Evolutionary conservation across 2,329 filamentous ascomycete species (phyloP).

Genomic region (Talaromyces islandicus): DNA sequence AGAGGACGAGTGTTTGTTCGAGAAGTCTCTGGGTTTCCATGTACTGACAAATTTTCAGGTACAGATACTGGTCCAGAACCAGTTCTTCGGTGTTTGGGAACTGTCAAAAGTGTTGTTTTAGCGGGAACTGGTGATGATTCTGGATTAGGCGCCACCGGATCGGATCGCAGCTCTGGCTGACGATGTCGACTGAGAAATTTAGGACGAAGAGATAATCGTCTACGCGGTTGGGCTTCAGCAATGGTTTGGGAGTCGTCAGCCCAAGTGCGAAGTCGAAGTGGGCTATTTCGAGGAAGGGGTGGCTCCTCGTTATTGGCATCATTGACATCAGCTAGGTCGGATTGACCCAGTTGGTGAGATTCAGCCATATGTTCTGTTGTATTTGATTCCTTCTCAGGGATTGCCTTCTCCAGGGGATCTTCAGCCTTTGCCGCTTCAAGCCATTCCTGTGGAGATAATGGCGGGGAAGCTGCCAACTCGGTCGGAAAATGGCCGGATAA

Average conservation of each 20-base stretch:
- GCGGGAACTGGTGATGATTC: slow-evolving; percentile 1
- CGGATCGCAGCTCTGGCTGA: not conserved
- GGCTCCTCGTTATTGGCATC: slow-evolving; percentile 14
- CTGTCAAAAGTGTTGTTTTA: not conserved
- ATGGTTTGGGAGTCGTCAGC: slow-evolving; percentile 15
- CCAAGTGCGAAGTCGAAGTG: slow-evolving; percentile 22
- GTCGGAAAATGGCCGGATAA: slow-evolving; percentile 11
- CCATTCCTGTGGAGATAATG: slow-evolving; percentile 38
- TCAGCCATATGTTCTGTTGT: not conserved
- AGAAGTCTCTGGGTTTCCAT: not conserved
- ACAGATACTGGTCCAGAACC: slow-evolving; percentile 8
- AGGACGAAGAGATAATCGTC: slow-evolving; percentile 30
- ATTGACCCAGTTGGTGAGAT: not conserved
- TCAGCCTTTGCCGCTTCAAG: slow-evolving; percentile 30
- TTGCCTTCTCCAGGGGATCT: not conserved
- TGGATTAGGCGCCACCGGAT: not conserved
- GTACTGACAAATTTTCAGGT: not conserved
- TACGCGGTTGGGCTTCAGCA: slow-evolving; percentile 19
- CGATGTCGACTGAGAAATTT: slow-evolving; percentile 28
- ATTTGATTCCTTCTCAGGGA: not conserved
- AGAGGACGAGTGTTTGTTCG: slow-evolving; percentile 11
- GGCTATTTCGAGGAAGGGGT: slow-evolving; percentile 21
- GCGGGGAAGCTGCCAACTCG: slow-evolving; percentile 21
- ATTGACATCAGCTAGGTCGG: not conserved
- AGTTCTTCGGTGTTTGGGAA: slow-evolving; percentile 6